Evolutionary conservation across 352 stramenopile genomes (phyloP).

Genomic region (Pythium apleroticum): DNA sequence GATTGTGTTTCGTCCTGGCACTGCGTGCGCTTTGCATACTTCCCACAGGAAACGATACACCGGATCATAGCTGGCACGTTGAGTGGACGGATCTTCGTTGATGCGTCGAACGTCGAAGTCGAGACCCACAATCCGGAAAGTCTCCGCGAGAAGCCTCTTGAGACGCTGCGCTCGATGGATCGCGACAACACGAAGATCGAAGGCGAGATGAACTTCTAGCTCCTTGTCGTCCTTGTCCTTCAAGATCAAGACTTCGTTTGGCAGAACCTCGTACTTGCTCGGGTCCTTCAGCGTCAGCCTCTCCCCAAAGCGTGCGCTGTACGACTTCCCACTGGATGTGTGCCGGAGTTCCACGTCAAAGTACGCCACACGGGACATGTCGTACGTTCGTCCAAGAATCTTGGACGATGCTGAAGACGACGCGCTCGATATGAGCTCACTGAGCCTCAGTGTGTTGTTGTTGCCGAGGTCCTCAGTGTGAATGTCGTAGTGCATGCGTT

Average conservation of each 20-base stretch:
- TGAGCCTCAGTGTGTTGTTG: slow-evolving; percentile 35
- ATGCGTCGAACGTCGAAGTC: slow-evolving; percentile 53
- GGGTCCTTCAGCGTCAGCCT: slow-evolving; percentile 32
- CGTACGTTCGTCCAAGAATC: slow-evolving; percentile 55
- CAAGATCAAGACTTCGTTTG: slow-evolving; percentile 38
- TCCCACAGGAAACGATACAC: slow-evolving; percentile 55
- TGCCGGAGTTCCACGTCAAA: slow-evolving; percentile 54
- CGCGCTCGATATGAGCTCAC: slow-evolving; percentile 33
- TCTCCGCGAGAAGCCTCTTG: slow-evolving; percentile 53
- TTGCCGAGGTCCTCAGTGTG: slow-evolving; percentile 45
- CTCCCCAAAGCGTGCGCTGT: slow-evolving; percentile 44
- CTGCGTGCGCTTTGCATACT: slow-evolving; percentile 44
- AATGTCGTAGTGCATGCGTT: slow-evolving; percentile 46
- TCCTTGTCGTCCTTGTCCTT: slow-evolving; percentile 45
- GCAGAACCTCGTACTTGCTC: slow-evolving; percentile 25
- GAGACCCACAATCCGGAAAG: slow-evolving; percentile 61
- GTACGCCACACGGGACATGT: slow-evolving; percentile 52
- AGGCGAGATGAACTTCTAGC: slow-evolving; percentile 32
- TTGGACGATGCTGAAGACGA: slow-evolving; percentile 14
- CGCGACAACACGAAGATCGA: slow-evolving; percentile 48
- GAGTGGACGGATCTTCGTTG: slow-evolving; percentile 22
- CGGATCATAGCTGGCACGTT: background rate
- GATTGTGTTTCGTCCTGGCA: slow-evolving; percentile 32
- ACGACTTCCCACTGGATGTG: slow-evolving; percentile 33
- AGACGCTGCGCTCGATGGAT: slow-evolving; percentile 54